These are phyloP conservation scores for Podila horticola DNA, from an alignment of 192 early-diverging fungal genomes.

Conservation along the genomic window DNA sequence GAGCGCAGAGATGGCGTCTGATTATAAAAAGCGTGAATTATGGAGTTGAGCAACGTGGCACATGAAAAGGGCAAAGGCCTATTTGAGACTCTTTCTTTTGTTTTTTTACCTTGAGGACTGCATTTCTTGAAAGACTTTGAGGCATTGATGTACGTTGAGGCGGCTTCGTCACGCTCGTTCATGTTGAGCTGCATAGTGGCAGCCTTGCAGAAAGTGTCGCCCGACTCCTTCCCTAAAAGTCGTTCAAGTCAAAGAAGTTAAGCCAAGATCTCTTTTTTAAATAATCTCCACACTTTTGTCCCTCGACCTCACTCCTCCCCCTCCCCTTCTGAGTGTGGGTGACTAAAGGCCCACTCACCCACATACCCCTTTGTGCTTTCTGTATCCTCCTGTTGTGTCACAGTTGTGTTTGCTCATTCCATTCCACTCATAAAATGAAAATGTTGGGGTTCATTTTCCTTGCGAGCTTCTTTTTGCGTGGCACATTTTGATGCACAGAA, in stretches of 20 bases:
- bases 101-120: slow-evolving; percentile 69
- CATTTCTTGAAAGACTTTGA: slow-evolving; percentile 91
- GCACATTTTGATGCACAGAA: too few relatives aligned
- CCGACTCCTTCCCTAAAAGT: slow-evolving; percentile 86
- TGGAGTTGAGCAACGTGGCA: not conserved
- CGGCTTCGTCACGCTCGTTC: slow-evolving; percentile 88
- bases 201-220: slow-evolving; percentile 90
- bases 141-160: slow-evolving; percentile 84
- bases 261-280: not conserved
- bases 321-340: too few relatives aligned
- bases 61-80: not conserved
- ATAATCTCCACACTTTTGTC: not conserved
- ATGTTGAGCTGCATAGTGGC: slow-evolving; percentile 81
- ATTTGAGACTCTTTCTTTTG: not conserved
- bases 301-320: not conserved
- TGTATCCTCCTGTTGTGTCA: too few relatives aligned
- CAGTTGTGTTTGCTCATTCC: too few relatives aligned
- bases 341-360: too few relatives aligned
- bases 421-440: too few relatives aligned
- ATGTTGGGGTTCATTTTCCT: too few relatives aligned
- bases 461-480: too few relatives aligned
- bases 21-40: slow-evolving; percentile 1
- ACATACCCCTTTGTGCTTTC: too few relatives aligned
- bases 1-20: slow-evolving; percentile 80
- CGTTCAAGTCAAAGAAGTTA: not conserved